Base-by-base conservation (phyloP, 2,329 filamentous ascomycete species). In the Paecilomyces sp. region DNA sequence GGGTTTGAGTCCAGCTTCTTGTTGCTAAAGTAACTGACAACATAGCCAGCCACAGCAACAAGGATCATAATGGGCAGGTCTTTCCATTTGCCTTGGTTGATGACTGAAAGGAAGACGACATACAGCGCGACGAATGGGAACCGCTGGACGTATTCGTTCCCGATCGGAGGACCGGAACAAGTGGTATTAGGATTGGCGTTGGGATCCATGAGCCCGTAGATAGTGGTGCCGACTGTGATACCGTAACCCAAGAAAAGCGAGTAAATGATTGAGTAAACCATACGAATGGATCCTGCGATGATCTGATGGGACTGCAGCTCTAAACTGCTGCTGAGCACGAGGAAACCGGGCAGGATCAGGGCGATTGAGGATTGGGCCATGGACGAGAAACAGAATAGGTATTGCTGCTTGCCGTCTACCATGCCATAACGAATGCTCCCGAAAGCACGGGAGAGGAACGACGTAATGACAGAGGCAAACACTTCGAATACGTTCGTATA, bases 71-170 rank as follows among this genome's bases (percentile, higher is more conserved):
- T 81, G 0, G 90, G 89, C 33, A 86, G 83, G 70, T 93, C 90
- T 66, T 85, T 88, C 84, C 84, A 90, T 74, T 91, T 91, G 61
- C 88, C 89, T 65, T 93, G 89, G 73, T 92, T 92, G 72, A 93
- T 88, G 67, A 92, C 81, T 62, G 88, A 88, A 47, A 93, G 81
- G 67, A 87, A 90, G 30, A 91, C 69, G 8, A 90, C 85, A 72
- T 92, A 91, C 0, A 83, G 72, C 0, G 88, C 83, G 0, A 93
- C 91, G 68, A 91, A 92, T 31, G 88, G 77, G 75, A 92, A 91
- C 60, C 82, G 83, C 62, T 81, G 83, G 0, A 72, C 64, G 36
- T 74, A 74, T 56, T 71, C 71, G 34, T 79, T 75, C 6, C 81
- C 79, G 2, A 74, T 74, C 59, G 87, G 79, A 0, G 80, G 73